phyloP scores from a whole-genome alignment of 2,329 filamentous ascomycete genomes.

The Pyrenophora teres region DNA sequence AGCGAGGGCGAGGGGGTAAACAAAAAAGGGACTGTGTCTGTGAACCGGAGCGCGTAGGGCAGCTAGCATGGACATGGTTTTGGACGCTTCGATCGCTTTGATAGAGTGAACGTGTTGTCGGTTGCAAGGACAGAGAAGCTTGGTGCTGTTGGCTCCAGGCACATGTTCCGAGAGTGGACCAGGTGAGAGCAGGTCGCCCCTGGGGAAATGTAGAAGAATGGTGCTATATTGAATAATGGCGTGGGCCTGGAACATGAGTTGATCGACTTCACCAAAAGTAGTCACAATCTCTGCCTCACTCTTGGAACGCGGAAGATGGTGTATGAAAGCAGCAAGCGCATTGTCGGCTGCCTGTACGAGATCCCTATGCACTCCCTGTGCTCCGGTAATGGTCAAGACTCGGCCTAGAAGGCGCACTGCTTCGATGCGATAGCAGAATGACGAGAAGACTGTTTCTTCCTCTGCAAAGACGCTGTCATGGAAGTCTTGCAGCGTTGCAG shows the following conservation, averaged over 20 bases:
- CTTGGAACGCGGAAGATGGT: slow-evolving; percentile 72
- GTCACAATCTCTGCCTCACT: slow-evolving; percentile 66
- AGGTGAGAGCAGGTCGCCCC: slow-evolving; percentile 16
- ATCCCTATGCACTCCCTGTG: slow-evolving; percentile 36
- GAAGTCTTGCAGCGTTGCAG: slow-evolving; percentile 68
- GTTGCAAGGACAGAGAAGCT: slow-evolving; percentile 21
- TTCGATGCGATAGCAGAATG: slow-evolving; percentile 79
- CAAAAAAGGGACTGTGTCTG: slow-evolving; percentile 60
- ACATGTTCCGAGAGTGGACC: slow-evolving; percentile 11
- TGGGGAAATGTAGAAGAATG: slow-evolving; percentile 25
- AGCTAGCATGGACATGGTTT: slow-evolving; percentile 72
- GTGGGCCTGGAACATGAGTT: slow-evolving; percentile 86
- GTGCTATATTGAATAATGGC: slow-evolving; percentile 63
- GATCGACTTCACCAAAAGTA: slow-evolving; percentile 71
- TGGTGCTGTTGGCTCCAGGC: slow-evolving; percentile 17
- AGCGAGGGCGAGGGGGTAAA: slow-evolving; percentile 25
- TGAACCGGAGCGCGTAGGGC: slow-evolving; percentile 66
- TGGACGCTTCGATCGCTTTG: slow-evolving; percentile 77
- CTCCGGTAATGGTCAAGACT: slow-evolving; percentile 60
- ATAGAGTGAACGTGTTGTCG: slow-evolving; percentile 61
- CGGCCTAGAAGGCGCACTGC: slow-evolving; percentile 75
- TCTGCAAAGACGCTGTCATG: slow-evolving; percentile 72
- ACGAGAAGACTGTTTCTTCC: slow-evolving; percentile 73
- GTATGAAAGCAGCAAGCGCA: slow-evolving; percentile 71
- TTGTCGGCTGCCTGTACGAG: slow-evolving; percentile 60